Conservation (phyloP, 179 eudicot species). For the Patellifolia procumbens region DNA sequence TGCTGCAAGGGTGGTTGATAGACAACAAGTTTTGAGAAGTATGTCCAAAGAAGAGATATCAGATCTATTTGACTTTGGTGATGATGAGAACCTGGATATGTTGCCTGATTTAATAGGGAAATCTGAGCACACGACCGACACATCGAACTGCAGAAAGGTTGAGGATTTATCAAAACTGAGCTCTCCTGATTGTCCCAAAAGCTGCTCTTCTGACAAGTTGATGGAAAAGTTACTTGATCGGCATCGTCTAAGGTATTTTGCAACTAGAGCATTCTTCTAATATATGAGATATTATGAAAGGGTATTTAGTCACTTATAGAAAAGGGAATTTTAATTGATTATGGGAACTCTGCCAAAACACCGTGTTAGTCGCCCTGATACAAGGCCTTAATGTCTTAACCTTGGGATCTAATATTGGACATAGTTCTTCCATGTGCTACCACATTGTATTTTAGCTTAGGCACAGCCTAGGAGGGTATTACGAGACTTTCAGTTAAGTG, state of each 20-base stretch:
- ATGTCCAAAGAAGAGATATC: slow-evolving; percentile 95
- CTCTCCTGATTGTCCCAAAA: slow-evolving; percentile 48
- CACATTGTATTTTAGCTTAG: background rate
- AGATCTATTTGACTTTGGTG: slow-evolving; percentile 88
- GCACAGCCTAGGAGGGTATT: background rate
- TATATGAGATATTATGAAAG: background rate
- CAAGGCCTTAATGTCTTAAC: slow-evolving; percentile 3
- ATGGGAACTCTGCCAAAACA: background rate
- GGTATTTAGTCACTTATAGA: background rate
- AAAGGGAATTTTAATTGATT: background rate
- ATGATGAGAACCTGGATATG: slow-evolving; percentile 63
- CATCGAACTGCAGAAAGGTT: slow-evolving; percentile 32
- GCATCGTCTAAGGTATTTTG: slow-evolving; percentile 75
- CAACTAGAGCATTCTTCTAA: background rate
- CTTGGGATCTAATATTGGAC: background rate
- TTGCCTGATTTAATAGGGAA: slow-evolving; percentile 41
- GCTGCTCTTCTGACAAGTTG: slow-evolving; percentile 68
- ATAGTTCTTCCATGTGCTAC: background rate
- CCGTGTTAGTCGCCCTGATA: background rate
- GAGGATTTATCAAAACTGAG: slow-evolving; percentile 44
- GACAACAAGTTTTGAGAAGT: slow-evolving; percentile 90
- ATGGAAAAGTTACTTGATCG: slow-evolving; percentile 67
- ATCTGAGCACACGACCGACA: slow-evolving; percentile 31
- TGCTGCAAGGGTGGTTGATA: slow-evolving; percentile 97
- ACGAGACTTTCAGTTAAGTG: background rate